These are phyloP conservation scores for Tetracentron sinense DNA, from an alignment of 164 flowering plant species.

Conservation along the genomic window DNA sequence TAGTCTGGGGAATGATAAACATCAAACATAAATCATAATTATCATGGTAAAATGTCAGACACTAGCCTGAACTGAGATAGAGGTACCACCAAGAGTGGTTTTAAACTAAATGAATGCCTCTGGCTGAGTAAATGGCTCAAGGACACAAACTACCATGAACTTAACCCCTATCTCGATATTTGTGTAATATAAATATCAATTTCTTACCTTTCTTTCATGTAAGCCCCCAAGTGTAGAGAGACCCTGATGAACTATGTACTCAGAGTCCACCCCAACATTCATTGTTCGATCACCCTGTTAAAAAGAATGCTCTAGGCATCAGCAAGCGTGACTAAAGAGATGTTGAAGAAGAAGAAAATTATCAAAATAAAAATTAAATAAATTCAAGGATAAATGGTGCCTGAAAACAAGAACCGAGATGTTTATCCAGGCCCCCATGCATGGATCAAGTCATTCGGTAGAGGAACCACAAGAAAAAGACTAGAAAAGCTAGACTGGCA, in stretches of 20 bases:
- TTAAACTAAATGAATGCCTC: background rate
- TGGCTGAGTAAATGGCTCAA: too few species aligned
- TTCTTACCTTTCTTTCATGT: constrained; percentile 36
- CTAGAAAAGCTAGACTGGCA: background rate
- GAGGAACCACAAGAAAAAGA: background rate
- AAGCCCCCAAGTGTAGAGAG: constrained; percentile 72
- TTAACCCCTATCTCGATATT: background rate
- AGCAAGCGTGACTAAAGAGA: background rate
- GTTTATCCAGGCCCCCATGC: constrained; percentile 91
- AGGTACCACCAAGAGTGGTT: too few species aligned
- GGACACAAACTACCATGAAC: background rate
- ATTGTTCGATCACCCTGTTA: constrained; percentile 74
- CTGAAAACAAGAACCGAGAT: constrained; percentile 94
- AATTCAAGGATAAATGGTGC: too few species aligned
- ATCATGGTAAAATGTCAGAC: too few species aligned
- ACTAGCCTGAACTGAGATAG: too few species aligned
- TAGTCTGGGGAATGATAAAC: too few species aligned
- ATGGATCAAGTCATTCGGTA: constrained; percentile 92
- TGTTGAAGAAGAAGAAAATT: background rate
- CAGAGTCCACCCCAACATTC: constrained; percentile 83
- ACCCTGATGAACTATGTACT: constrained; percentile 72
- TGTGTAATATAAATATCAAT: too few species aligned
- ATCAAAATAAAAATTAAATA: too few species aligned
- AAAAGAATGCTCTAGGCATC: constrained; percentile 9
- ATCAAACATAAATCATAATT: too few species aligned